Percentiles rank a stretch among this genome's conserved stretches.
phyloP scores from a whole-genome alignment of 2,329 filamentous ascomycete species.

The Aphanoascus verrucosus region DNA sequence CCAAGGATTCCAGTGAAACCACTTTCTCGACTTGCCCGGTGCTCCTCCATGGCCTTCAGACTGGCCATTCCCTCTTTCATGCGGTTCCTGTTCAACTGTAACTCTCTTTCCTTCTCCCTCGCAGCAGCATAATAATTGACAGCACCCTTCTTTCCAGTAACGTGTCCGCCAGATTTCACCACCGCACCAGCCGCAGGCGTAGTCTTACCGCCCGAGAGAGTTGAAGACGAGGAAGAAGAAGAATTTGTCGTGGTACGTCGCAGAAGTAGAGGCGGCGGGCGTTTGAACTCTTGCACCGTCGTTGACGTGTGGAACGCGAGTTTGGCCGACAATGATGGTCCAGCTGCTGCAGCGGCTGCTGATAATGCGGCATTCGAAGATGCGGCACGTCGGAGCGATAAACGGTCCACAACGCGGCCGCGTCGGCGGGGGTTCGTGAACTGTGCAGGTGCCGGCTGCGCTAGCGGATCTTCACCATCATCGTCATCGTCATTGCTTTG shows the following conservation, averaged over 20 bases:
- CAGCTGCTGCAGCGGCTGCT: slow-evolving; percentile 16
- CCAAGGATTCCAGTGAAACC: slow-evolving; percentile 29
- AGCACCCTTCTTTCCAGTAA: slow-evolving; percentile 48
- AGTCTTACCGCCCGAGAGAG: slow-evolving; percentile 16
- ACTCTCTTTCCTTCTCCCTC: slow-evolving; percentile 49
- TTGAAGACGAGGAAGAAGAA: slow-evolving; percentile 1
- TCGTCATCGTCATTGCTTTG: slow-evolving; percentile 41
- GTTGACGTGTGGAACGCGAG: slow-evolving; percentile 9
- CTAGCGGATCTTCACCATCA: slow-evolving; percentile 19
- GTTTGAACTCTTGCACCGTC: slow-evolving; percentile 4
- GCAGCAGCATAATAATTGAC: slow-evolving; percentile 48
- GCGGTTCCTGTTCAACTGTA: slow-evolving; percentile 43
- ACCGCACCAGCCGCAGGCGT: slow-evolving; percentile 24
- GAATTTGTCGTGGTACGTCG: slow-evolving; percentile 25
- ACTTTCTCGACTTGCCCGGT: slow-evolving; percentile 25
- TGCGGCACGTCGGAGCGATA: slow-evolving; percentile 36
- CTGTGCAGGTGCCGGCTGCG: slow-evolving; percentile 19
- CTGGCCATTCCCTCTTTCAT: slow-evolving; percentile 21
- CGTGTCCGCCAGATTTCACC: slow-evolving; percentile 23
- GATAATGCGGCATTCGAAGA: slow-evolving; percentile 34
- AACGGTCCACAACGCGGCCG: slow-evolving; percentile 35
- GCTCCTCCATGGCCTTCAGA: slow-evolving; percentile 4
- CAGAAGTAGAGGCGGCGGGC: slow-evolving; percentile 7
- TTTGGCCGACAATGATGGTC: slow-evolving; percentile 11
- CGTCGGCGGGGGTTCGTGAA: slow-evolving; percentile 31